A percentile compares a stretch with the other conserved stretches of the same genome.
phyloP scores from a whole-genome alignment of 2,329 filamentous ascomycete species.

The Trichoderma atroviride region DNA sequence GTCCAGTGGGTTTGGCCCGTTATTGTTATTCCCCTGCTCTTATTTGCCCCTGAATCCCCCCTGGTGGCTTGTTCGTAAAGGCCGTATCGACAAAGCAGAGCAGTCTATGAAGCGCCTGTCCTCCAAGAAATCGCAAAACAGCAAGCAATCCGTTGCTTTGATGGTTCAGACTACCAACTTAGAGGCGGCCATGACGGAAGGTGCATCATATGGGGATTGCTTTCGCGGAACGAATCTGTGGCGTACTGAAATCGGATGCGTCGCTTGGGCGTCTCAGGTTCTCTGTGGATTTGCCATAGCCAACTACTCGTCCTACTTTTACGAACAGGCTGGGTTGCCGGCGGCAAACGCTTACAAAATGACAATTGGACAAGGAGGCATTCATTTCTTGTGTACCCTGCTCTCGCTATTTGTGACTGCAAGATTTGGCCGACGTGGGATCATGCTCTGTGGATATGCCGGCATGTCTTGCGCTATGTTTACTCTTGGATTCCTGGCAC shows the following conservation, averaged over 20 bases:
- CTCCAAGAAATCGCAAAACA: background rate
- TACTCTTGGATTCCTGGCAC: background rate
- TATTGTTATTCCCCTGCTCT: slow-evolving; percentile 33
- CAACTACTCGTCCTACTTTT: background rate
- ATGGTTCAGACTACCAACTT: background rate
- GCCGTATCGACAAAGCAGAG: slow-evolving; percentile 29
- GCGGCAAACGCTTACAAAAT: background rate
- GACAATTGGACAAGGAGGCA: background rate
- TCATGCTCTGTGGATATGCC: background rate
- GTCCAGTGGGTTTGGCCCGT: slow-evolving; percentile 28
- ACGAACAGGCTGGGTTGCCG: background rate
- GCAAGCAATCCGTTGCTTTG: background rate
- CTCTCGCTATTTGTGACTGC: background rate
- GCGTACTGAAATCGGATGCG: slow-evolving; percentile 1
- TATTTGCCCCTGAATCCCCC: slow-evolving; percentile 39
- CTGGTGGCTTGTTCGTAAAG: slow-evolving; percentile 47
- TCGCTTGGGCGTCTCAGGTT: background rate
- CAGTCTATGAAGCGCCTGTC: background rate
- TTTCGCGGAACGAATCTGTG: background rate
- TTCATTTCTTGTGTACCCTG: background rate
- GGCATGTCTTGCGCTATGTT: background rate
- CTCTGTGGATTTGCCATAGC: background rate
- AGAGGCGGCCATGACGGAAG: background rate
- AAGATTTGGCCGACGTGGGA: background rate
- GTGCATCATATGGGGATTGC: background rate